Evolutionary conservation across 768 basidiomycete genomes (phyloP).

Genomic region (Suillus hirtellus): DNA sequence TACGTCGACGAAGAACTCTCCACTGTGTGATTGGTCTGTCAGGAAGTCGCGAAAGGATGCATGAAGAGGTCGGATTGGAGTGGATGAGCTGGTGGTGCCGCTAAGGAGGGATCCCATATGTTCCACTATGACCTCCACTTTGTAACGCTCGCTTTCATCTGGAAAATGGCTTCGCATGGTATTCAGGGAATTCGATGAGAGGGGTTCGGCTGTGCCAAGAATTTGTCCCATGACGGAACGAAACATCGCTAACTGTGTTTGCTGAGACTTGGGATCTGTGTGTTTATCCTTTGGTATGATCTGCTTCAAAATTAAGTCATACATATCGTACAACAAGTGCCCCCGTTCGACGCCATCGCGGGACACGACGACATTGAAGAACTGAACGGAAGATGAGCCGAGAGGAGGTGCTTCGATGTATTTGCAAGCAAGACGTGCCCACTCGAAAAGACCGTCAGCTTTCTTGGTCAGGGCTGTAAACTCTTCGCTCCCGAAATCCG

Average conservation of each 20-base stretch:
- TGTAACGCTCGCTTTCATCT: constrained; percentile 4
- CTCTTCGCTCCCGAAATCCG: constrained; percentile 1
- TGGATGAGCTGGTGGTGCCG: constrained; percentile 7
- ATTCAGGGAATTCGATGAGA: constrained; percentile 4
- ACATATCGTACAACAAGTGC: constrained; percentile 13
- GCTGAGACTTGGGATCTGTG: not conserved
- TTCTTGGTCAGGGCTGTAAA: not conserved
- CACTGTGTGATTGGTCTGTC: constrained; percentile 13
- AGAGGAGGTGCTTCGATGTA: constrained; percentile 3
- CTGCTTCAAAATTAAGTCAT: constrained; percentile 8
- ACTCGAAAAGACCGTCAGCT: constrained; percentile 14
- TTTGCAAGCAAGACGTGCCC: constrained; percentile 16
- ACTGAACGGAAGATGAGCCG: constrained; percentile 6
- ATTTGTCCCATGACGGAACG: constrained; percentile 14
- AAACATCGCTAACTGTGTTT: constrained; percentile 7
- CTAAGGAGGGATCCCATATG: constrained; percentile 15
- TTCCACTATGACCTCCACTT: constrained; percentile 11
- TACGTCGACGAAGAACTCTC: constrained; percentile 17
- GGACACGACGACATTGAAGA: not conserved
- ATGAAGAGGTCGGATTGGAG: constrained; percentile 24
- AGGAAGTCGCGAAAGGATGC: constrained; percentile 32
- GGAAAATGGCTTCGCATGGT: constrained; percentile 4
- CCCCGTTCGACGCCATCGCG: constrained; percentile 2
- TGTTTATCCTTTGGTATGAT: constrained; percentile 6
- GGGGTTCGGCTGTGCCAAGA: constrained; percentile 12